Conservation (phyloP, 345 rosid species). For the Bruguiera parviflora region DNA sequence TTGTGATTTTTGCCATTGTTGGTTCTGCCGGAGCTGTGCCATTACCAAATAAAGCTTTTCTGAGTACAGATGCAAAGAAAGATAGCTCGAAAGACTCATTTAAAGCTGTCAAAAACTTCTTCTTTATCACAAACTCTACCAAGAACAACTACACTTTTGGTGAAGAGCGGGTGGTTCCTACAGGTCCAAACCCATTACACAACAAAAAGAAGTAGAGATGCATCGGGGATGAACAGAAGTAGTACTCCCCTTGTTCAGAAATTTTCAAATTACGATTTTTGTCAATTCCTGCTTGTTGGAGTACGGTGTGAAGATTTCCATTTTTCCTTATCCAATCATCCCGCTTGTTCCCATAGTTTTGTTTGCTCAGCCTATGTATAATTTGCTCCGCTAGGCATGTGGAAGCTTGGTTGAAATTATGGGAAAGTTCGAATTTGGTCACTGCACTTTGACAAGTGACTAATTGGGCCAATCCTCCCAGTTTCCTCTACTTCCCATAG, state of each 20-base stretch:
- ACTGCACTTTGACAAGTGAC: background rate
- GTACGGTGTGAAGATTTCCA: background rate
- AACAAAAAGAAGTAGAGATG: conserved; percentile 18
- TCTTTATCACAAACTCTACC: conserved; percentile 2
- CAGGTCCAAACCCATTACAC: conserved; percentile 39
- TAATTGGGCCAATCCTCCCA: no score
- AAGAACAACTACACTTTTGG: conserved; percentile 9
- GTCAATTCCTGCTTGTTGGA: background rate
- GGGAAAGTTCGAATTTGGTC: background rate
- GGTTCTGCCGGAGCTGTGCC: conserved; percentile 15
- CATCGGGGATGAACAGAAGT: background rate
- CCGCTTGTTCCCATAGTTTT: background rate
- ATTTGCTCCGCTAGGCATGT: background rate
- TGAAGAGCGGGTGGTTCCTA: conserved; percentile 31
- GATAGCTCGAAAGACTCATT: conserved; percentile 4
- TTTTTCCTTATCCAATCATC: background rate
- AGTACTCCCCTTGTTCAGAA: background rate
- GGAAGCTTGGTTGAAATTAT: no score
- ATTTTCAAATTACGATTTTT: background rate
- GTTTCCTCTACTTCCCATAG: no score
- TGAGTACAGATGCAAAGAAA: background rate
- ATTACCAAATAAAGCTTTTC: conserved; percentile 6
- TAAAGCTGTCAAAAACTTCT: conserved; percentile 2
- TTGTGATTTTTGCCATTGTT: conserved; percentile 12
- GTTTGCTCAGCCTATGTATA: background rate